Percentiles rank a stretch among this genome's conserved stretches.
Evolutionary conservation across 352 stramenopile genomes (phyloP).

Genomic region (Phytophthora citricola): DNA sequence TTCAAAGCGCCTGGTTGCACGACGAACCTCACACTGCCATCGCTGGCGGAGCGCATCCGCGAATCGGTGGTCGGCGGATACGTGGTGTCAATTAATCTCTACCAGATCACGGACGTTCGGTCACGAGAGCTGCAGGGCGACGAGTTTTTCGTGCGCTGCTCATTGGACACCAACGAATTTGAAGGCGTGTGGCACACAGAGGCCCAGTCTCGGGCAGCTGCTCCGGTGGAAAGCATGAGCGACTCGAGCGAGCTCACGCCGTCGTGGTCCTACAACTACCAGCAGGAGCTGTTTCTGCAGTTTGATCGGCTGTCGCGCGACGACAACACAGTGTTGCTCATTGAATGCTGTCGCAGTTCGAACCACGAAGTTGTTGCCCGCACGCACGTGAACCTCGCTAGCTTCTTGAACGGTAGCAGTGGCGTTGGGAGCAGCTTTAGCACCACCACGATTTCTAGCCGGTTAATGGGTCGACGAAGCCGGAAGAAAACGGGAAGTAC

Average conservation of each 20-base stretch:
- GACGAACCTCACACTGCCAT: slow-evolving; percentile 85
- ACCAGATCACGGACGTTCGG: slow-evolving; percentile 72
- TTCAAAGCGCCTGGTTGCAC: slow-evolving; percentile 80
- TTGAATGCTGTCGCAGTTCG: slow-evolving; percentile 80
- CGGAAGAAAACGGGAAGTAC: slow-evolving; percentile 33
- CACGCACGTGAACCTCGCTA: slow-evolving; percentile 85
- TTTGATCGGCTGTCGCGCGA: slow-evolving; percentile 85
- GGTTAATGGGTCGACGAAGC: slow-evolving; percentile 34
- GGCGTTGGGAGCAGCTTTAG: slow-evolving; percentile 13
- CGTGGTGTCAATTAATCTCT: slow-evolving; percentile 74
- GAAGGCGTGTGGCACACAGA: slow-evolving; percentile 87
- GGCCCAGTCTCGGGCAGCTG: slow-evolving; percentile 65
- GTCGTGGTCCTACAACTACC: slow-evolving; percentile 74
- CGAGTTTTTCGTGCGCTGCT: slow-evolving; percentile 86
- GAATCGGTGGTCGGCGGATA: slow-evolving; percentile 87
- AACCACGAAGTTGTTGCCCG: slow-evolving; percentile 83
- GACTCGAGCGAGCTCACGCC: slow-evolving; percentile 24
- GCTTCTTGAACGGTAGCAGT: slow-evolving; percentile 69
- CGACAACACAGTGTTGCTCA: slow-evolving; percentile 85
- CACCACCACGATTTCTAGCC: slow-evolving; percentile 30
- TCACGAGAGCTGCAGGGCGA: slow-evolving; percentile 64
- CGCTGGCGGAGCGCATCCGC: slow-evolving; percentile 80
- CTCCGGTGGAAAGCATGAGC: slow-evolving; percentile 42
- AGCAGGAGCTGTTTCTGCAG: slow-evolving; percentile 84
- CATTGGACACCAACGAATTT: slow-evolving; percentile 86